Evolutionary conservation across 352 stramenopile genomes (phyloP), one percentile per base, ranked within the genome.

Genomic region (Globisporangium spiculum): DNA sequence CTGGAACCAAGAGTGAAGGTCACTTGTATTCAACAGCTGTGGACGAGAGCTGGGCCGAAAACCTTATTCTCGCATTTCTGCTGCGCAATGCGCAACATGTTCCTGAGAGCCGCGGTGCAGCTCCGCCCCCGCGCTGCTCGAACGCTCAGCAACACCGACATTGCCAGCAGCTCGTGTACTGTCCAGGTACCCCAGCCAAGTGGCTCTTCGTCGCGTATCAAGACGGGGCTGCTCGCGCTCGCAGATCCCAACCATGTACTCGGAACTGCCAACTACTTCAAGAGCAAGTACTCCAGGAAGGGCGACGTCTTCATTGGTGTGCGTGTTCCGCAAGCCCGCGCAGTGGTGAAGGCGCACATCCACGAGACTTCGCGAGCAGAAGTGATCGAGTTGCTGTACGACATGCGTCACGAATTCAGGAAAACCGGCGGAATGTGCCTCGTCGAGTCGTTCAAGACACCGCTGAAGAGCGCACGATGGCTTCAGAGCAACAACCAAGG

Each of bases 281-380:
- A 71, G 36, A 32, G 22, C 32, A 32, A 46, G 4, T 75, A 73
- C 50, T 75, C 38, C 14, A 52, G 44, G 9, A 22, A 24, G 6
- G 24, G 34, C 22, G 69, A 75, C 6, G 18, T 73, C 12, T 73
- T 75, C 55, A 34, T 75, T 4, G 70, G 70, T 2, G 16, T 74
- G 20, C 52, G 50, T 4, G 36, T 70, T 2, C 70, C 70, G 36
- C 54, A 72, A 27, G 69, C 59, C 16, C 66, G 70, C 30, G 34
- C 50, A 10, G 52, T 59, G 1, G 50, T 73, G 34, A 58, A 59
- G 5, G 41, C 62, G 24, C 61, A 73, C 41, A 32, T 75, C 9
- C 30, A n/a, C 18, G 44, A 24, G 14, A 63, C 60, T 1, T 32
- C 58, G 5, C 32, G 20, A 48, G 65, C 56, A 12, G 65, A 70